Conservation (phyloP, 1,139 yeast species). For the Zygosaccharomyces pseudobailii region DNA sequence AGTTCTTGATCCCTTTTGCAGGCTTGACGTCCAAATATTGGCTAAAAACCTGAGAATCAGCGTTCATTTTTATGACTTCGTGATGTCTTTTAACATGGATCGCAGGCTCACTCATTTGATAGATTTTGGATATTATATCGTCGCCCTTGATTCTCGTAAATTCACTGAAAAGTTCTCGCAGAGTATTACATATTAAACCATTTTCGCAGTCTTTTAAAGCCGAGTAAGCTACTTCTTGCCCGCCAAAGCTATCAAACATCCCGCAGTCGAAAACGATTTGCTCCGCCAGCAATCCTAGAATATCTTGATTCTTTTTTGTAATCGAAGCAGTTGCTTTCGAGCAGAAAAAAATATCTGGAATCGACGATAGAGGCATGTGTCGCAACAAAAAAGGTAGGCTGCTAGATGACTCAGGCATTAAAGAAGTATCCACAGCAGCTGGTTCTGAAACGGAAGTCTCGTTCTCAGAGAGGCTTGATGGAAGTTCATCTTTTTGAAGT, state of each 20-base stretch:
- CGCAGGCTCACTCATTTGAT: conserved; percentile 26
- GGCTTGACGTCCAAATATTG: conserved; percentile 50
- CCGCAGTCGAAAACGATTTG: conserved; percentile 45
- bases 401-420: conserved; percentile 35
- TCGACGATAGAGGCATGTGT: conserved; percentile 54
- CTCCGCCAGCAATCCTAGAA: conserved; percentile 36
- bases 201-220: conserved; percentile 17
- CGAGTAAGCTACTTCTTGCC: conserved; percentile 19
- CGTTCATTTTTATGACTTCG: conserved; percentile 28
- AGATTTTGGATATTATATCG: conserved; percentile 25
- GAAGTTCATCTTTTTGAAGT: neutral
- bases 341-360: conserved; percentile 47
- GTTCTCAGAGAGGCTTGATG: conserved; percentile 8
- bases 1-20: conserved; percentile 44
- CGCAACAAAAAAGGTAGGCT: conserved; percentile 61
- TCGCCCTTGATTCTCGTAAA: conserved; percentile 27
- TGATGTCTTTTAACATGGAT: conserved; percentile 31
- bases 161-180: conserved; percentile 19
- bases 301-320: conserved; percentile 19
- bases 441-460: conserved; percentile 6
- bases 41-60: conserved; percentile 27
- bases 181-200: conserved; percentile 23
- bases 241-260: conserved; percentile 24
- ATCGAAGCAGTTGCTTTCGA: conserved; percentile 26
- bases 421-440: conserved; percentile 10